A percentile compares a stretch with the other conserved stretches of the same genome.
These are phyloP conservation scores for Monosporascus ibericus DNA, from an alignment of 2,329 filamentous ascomycete genomes.

Conservation along the genomic window DNA sequence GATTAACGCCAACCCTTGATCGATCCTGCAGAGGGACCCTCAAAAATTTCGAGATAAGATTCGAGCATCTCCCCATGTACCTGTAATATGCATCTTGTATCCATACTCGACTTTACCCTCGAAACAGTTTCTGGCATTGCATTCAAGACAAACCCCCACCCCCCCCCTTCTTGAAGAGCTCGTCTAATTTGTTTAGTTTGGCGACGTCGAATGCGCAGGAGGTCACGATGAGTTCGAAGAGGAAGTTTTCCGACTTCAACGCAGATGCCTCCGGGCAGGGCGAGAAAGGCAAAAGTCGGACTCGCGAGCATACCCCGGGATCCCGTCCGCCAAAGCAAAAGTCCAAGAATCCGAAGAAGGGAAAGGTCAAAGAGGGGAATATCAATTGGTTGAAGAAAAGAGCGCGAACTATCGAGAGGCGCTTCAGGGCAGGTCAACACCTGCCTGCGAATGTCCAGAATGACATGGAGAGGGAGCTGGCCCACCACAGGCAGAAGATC, in stretches of 20 bases:
- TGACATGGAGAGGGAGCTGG: constrained; percentile 67
- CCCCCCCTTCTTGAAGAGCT: too few relatives aligned
- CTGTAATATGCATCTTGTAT: too few relatives aligned
- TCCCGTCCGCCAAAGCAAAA: constrained; percentile 23
- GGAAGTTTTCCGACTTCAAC: constrained; percentile 22
- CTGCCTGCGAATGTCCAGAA: constrained; percentile 62
- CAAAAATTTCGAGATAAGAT: too few relatives aligned
- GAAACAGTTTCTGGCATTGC: too few relatives aligned
- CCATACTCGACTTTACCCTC: too few relatives aligned
- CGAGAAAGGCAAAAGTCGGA: constrained; percentile 3
- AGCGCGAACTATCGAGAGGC: constrained; percentile 61
- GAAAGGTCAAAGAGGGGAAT: constrained; percentile 39
- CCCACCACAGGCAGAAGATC: constrained; percentile 59
- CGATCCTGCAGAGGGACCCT: too few relatives aligned
- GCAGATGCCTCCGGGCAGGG: constrained; percentile 6
- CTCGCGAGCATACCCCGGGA: constrained; percentile 7
- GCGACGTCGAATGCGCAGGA: background rate
- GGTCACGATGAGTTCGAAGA: constrained; percentile 20
- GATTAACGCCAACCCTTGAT: too few relatives aligned
- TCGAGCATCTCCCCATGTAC: too few relatives aligned
- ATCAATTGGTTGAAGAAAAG: constrained; percentile 64
- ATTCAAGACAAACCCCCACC: too few relatives aligned
- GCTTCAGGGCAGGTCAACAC: constrained; percentile 53
- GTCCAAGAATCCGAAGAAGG: constrained; percentile 29
- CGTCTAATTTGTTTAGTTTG: background rate